Evolutionary conservation across 2,329 filamentous ascomycete genomes (phyloP).

Genomic region (Arthroderma sp.): DNA sequence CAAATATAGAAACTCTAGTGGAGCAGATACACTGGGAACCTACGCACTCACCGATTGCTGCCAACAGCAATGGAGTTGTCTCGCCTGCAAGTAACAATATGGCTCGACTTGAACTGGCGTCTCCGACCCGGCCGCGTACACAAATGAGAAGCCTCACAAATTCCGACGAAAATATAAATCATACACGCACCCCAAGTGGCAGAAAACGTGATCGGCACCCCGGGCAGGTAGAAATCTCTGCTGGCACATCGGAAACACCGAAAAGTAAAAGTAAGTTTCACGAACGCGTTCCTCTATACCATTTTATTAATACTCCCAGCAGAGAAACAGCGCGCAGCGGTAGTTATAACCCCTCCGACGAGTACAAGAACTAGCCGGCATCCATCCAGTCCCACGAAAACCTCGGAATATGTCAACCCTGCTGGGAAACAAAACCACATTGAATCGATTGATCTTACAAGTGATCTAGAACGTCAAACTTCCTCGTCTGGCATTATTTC

Average conservation of each 20-base stretch:
- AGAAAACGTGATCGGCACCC: too few species aligned
- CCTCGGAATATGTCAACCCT: background rate
- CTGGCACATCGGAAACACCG: too few species aligned
- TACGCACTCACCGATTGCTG: too few species aligned
- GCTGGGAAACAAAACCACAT: constrained; percentile 17
- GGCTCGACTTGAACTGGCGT: constrained; percentile 32
- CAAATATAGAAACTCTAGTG: too few species aligned
- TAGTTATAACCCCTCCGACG: constrained; percentile 1
- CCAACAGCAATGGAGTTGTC: background rate
- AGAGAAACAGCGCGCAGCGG: background rate
- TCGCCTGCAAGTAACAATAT: constrained; percentile 18
- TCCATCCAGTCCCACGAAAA: background rate
- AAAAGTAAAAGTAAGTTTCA: too few species aligned
- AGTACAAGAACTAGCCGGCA: constrained; percentile 4
- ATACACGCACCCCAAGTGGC: too few species aligned
- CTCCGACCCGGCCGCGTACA: constrained; percentile 17
- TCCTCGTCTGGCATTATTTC: constrained; percentile 28
- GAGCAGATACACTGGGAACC: too few species aligned
- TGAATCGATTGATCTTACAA: constrained; percentile 34
- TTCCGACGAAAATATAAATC: background rate
- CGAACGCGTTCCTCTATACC: too few species aligned
- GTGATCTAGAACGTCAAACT: constrained; percentile 22
- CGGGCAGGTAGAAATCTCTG: too few species aligned
- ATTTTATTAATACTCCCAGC: background rate
- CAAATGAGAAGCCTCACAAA: constrained; percentile 4